Conservation (phyloP, 2,329 filamentous ascomycete genomes). For the Fusarium vanettenii region DNA sequence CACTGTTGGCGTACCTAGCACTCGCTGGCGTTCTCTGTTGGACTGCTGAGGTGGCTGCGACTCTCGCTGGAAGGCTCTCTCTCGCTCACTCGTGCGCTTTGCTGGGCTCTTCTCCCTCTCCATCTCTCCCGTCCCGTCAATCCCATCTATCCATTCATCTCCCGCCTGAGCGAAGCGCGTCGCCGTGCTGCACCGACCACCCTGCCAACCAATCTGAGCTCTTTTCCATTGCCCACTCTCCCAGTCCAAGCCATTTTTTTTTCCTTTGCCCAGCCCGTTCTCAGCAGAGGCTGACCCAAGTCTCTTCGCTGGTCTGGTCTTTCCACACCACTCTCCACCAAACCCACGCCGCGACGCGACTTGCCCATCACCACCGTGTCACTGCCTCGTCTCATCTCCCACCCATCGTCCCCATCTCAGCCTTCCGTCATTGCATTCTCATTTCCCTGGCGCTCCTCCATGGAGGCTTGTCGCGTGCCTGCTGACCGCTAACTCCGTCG, state of each 20-base stretch:
- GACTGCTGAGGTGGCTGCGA: conserved; percentile 28
- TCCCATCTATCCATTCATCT: conserved; percentile 39
- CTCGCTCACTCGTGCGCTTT: conserved; percentile 30
- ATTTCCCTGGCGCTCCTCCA: conserved; percentile 51
- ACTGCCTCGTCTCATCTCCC: conserved; percentile 58
- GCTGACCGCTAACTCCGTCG: conserved; percentile 59
- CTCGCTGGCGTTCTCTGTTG: conserved; percentile 22
- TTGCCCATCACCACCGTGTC: conserved; percentile 59
- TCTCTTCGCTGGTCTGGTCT: conserved; percentile 42
- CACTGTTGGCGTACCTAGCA: conserved; percentile 26
- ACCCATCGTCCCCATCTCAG: conserved; percentile 52
- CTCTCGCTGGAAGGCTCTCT: conserved; percentile 17
- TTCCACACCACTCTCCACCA: conserved; percentile 53
- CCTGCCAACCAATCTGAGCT: conserved; percentile 37
- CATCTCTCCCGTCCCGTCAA: conserved; percentile 32
- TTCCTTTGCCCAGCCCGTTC: conserved; percentile 31
- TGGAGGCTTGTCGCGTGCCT: conserved; percentile 54
- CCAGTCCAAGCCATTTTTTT: conserved; percentile 4
- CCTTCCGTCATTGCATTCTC: conserved; percentile 41
- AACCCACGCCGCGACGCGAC: conserved; percentile 58
- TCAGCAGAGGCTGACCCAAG: conserved; percentile 35
- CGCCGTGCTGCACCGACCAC: conserved; percentile 37
- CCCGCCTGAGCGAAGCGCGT: conserved; percentile 38
- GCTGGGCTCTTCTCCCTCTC: conserved; percentile 37
- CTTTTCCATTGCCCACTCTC: conserved; percentile 37